These are phyloP conservation scores for Fusarium odoratissimum DNA, from an alignment of 2,329 filamentous ascomycete species.

Conservation along the genomic window DNA sequence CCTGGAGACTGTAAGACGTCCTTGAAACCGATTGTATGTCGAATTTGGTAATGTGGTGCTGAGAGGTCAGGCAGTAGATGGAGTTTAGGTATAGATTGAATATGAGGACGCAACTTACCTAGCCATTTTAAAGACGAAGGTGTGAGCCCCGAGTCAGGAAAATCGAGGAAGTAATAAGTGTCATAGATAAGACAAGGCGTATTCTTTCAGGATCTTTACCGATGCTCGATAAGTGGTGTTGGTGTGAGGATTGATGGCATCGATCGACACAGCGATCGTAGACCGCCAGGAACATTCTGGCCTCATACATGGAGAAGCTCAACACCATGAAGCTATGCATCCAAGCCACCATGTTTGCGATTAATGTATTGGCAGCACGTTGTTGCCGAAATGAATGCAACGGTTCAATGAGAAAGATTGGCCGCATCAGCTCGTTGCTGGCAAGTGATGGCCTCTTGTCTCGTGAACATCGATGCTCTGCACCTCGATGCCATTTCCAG, in stretches of 20 bases:
- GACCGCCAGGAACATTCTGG: neutral
- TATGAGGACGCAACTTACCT: neutral
- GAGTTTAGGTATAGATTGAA: neutral
- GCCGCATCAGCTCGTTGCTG: neutral
- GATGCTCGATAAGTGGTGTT: no score
- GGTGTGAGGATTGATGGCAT: neutral
- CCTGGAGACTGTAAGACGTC: neutral
- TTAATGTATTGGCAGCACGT: neutral
- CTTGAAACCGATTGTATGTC: no score
- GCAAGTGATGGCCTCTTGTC: neutral
- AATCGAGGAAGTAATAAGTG: fast-evolving
- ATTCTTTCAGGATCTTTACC: neutral
- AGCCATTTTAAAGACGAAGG: neutral
- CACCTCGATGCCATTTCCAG: neutral
- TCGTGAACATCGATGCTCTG: neutral
- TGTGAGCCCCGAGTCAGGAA: no score
- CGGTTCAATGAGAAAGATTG: no score
- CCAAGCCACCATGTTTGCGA: no score
- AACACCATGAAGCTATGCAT: neutral
- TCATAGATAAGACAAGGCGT: no score
- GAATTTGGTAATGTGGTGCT: neutral
- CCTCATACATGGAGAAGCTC: neutral
- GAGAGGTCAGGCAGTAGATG: no score
- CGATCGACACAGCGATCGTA: neutral
- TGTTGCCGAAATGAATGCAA: neutral